Evolutionary conservation across 2,329 filamentous ascomycete genomes (phyloP).

Genomic region (Colletotrichum nymphaeae): DNA sequence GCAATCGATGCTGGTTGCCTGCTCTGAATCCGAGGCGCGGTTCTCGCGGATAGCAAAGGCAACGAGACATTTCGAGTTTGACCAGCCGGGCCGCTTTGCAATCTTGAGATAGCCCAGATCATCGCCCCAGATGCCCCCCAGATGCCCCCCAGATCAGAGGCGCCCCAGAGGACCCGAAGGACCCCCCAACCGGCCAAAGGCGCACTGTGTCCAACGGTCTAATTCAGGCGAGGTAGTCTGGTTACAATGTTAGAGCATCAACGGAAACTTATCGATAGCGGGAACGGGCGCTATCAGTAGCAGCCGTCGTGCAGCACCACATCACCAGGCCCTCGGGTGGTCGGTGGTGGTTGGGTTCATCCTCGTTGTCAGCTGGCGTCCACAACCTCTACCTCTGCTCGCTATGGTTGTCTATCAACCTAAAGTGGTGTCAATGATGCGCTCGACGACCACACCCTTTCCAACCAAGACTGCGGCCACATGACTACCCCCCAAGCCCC

Average conservation of each 20-base stretch:
- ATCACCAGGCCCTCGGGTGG: neutral
- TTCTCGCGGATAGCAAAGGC: slow-evolving; percentile 9
- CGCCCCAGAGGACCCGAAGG: neutral
- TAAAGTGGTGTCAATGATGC: slow-evolving; percentile 5
- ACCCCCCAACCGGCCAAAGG: neutral
- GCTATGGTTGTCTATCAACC: neutral
- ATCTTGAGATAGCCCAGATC: neutral
- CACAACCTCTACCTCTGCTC: neutral
- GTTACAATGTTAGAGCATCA: neutral
- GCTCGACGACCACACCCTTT: slow-evolving; percentile 24
- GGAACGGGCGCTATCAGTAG: slow-evolving; percentile 4
- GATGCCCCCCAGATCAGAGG: too few relatives aligned
- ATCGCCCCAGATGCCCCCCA: neutral
- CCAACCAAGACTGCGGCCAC: slow-evolving; percentile 11
- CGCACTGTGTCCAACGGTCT: neutral
- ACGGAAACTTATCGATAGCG: slow-evolving; percentile 27
- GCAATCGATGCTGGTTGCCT: neutral
- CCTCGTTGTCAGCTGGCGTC: neutral
- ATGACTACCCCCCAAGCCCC: slow-evolving; percentile 16
- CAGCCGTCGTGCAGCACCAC: neutral
- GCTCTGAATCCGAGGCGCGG: slow-evolving; percentile 4
- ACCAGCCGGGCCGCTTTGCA: slow-evolving; percentile 4
- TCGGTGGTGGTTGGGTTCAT: neutral
- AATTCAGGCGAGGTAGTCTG: neutral
- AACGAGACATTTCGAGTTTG: slow-evolving; percentile 2